Evolutionary conservation across 202 grass and related monocot genomes (phyloP).

Genomic region (Carex arenaria): DNA sequence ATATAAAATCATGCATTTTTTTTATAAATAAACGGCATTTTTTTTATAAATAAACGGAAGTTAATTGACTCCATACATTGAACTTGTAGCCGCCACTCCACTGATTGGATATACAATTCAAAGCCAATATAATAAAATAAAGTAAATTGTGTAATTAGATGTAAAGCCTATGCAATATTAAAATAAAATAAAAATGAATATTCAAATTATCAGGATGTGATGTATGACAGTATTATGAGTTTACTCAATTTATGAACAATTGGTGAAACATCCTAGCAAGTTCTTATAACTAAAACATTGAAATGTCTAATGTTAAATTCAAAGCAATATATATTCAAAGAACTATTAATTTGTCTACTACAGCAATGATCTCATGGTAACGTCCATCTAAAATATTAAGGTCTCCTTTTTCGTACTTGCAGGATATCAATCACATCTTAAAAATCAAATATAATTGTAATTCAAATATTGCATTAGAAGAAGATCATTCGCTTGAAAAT

Average conservation of each 20-base stretch:
- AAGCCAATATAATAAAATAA: not conserved
- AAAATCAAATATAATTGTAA: not conserved
- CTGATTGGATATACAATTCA: not conserved
- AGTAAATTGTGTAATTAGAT: not conserved
- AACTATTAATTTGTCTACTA: not conserved
- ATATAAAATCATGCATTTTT: too few species aligned
- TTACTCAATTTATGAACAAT: not conserved
- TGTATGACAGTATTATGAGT: not conserved
- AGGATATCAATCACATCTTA: not conserved
- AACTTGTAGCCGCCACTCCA: too few species aligned
- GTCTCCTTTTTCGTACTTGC: not conserved
- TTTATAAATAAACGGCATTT: too few species aligned
- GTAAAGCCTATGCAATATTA: not conserved
- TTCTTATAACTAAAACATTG: not conserved
- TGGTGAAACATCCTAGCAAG: not conserved
- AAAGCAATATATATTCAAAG: not conserved
- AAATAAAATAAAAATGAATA: not conserved
- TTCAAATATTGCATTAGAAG: not conserved
- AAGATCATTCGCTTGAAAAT: not conserved
- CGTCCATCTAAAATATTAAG: not conserved
- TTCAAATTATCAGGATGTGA: not conserved
- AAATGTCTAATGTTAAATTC: not conserved
- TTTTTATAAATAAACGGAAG: too few species aligned
- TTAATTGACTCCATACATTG: too few species aligned
- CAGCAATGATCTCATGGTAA: not conserved